phyloP scores from a whole-genome alignment of 164 flowering plant genomes.

The Nymphaea colorata region DNA sequence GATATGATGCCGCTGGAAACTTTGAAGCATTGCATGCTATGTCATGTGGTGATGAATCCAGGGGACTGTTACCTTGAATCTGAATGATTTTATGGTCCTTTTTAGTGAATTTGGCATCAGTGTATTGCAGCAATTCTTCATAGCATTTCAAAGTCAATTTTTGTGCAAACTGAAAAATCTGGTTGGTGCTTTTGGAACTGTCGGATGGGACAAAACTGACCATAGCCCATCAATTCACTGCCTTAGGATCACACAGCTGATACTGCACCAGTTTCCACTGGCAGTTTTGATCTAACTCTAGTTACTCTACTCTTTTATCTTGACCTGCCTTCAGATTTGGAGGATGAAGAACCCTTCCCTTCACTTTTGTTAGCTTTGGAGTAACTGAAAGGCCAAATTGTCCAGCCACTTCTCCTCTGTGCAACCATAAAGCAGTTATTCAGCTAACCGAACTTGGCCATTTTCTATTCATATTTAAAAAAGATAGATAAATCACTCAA shows the following conservation, averaged over 20 bases:
- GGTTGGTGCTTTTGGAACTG: not conserved
- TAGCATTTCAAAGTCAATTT: not conserved
- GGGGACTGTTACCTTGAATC: too few relatives aligned
- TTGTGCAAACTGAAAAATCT: not conserved
- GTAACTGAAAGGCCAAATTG: slow-evolving; percentile 38
- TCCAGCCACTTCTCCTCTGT: slow-evolving; percentile 21
- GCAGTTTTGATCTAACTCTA: slow-evolving; percentile 22
- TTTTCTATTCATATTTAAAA: not conserved
- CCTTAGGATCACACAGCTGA: slow-evolving; percentile 36
- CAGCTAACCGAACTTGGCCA: not conserved
- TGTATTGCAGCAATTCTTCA: not conserved
- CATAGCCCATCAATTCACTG: slow-evolving; percentile 44
- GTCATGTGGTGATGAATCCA: too few relatives aligned
- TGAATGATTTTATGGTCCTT: too few relatives aligned
- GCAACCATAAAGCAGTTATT: not conserved
- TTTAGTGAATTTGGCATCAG: too few relatives aligned
- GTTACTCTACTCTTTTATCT: not conserved
- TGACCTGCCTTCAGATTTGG: slow-evolving; percentile 42
- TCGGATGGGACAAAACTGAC: slow-evolving; percentile 29
- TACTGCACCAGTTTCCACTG: slow-evolving; percentile 54
- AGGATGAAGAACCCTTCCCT: slow-evolving; percentile 43
- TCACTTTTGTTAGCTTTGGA: slow-evolving; percentile 38
- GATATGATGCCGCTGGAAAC: too few relatives aligned
- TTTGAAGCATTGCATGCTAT: too few relatives aligned
- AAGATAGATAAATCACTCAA: not conserved